A percentile compares a stretch with the other conserved stretches of the same genome.
Evolutionary conservation across 169 alveolate genomes (phyloP).

Genomic region (Plasmodium gonderi): DNA sequence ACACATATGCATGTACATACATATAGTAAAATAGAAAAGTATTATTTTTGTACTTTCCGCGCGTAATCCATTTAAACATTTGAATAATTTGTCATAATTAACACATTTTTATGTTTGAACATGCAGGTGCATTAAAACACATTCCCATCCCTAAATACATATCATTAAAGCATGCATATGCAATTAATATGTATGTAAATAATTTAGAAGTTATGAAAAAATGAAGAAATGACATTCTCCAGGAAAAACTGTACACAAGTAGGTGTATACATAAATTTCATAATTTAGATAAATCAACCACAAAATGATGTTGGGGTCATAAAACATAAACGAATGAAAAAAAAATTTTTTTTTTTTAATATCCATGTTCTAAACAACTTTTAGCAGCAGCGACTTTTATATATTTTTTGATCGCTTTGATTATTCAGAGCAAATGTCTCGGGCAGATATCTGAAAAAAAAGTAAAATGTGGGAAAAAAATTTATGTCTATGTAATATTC

Average conservation of each 20-base stretch:
- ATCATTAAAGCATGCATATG: conserved; percentile 2
- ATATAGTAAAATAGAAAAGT: background rate
- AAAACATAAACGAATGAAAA: background rate
- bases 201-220: background rate
- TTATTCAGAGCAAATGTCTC: conserved; percentile 69
- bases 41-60: background rate
- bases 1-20: background rate
- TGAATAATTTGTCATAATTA: background rate
- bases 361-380: conserved; percentile 13
- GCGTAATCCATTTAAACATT: background rate
- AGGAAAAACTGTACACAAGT: background rate
- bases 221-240: background rate
- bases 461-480: background rate
- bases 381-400: conserved; percentile 65
- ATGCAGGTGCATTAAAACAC: background rate
- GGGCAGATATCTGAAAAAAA: conserved; percentile 68
- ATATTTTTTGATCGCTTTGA: conserved; percentile 45
- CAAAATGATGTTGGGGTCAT: conserved; percentile 16
- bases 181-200: background rate
- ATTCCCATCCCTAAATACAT: background rate
- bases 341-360: conserved; percentile 14
- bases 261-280: background rate
- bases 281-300: conserved; percentile 3
- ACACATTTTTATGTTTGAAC: conserved; percentile 17
- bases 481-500: background rate